phyloP scores from a whole-genome alignment of 345 rosid species.

The Salix suchowensis region DNA sequence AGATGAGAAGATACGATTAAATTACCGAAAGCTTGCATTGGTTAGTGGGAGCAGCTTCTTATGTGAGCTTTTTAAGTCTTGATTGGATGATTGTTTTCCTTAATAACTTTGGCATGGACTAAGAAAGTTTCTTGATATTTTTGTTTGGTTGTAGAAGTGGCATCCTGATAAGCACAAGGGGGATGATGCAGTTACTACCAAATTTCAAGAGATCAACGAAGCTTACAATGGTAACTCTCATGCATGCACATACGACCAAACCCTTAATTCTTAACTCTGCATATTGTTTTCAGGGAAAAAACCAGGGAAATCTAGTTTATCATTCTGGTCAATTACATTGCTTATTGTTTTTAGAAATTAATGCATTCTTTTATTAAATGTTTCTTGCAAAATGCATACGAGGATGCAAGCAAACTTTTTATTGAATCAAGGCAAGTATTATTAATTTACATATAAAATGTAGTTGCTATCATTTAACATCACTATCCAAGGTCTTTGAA shows the following conservation, averaged over 20 bases:
- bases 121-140: conserved; percentile 7
- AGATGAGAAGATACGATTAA: conserved; percentile 64
- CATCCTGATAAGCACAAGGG: conserved; percentile 86
- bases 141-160: conserved; percentile 51
- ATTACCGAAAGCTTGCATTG: conserved; percentile 77
- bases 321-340: not conserved
- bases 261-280: not conserved
- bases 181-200: conserved; percentile 58
- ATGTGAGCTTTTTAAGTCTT: conserved; percentile 18
- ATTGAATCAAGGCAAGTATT: not conserved
- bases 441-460: too few relatives aligned
- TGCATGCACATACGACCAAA: not conserved
- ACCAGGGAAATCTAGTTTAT: not conserved
- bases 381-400: not conserved
- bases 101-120: conserved; percentile 7
- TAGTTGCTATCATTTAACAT: not conserved
- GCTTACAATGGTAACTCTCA: conserved; percentile 56
- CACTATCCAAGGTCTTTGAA: not conserved
- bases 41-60: conserved; percentile 42
- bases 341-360: not conserved
- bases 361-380: not conserved
- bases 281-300: not conserved
- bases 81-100: conserved; percentile 6
- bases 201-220: conserved; percentile 78
- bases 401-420: not conserved